phyloP scores from a whole-genome alignment of 106 monocot species.

The Triglochin maritima region DNA sequence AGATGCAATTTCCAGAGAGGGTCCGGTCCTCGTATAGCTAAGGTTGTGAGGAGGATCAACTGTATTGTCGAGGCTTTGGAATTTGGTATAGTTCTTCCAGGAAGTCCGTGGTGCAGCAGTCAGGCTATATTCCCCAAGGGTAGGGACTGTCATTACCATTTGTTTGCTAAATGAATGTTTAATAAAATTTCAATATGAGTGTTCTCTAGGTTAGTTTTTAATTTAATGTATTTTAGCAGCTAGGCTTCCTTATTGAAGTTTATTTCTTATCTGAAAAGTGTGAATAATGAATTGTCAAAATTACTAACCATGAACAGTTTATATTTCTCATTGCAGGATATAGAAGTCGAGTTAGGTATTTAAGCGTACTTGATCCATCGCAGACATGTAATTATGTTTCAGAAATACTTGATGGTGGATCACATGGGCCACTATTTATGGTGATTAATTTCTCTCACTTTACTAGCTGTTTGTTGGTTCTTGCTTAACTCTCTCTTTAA shows the following conservation, averaged over 20 bases:
- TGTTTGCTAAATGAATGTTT: not conserved
- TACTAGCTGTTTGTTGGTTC: not conserved
- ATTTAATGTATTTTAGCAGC: too few species aligned
- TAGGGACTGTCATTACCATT: slow-evolving; percentile 1
- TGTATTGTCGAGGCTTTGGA: slow-evolving; percentile 57
- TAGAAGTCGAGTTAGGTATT: slow-evolving; percentile 73
- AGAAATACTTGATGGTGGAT: slow-evolving; percentile 77
- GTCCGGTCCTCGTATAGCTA: slow-evolving; percentile 48
- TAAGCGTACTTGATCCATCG: slow-evolving; percentile 58
- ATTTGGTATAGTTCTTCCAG: slow-evolving; percentile 52
- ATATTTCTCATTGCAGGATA: slow-evolving; percentile 37
- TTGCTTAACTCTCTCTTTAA: not conserved
- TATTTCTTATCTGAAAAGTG: too few species aligned
- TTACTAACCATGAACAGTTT: not conserved
- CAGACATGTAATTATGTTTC: slow-evolving; percentile 82
- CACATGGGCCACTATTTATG: slow-evolving; percentile 79
- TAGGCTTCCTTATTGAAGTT: not conserved
- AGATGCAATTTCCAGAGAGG: slow-evolving; percentile 34
- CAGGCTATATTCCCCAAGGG: slow-evolving; percentile 89
- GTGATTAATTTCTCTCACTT: slow-evolving; percentile 30
- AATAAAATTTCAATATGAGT: not conserved
- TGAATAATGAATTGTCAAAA: not conserved
- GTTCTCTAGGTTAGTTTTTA: too few species aligned
- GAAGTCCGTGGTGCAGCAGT: slow-evolving; percentile 58
- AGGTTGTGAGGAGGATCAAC: slow-evolving; percentile 49